Evolutionary conservation across 2,329 filamentous ascomycete genomes (phyloP), one percentile per base, ranked within the genome.

Genomic region (Zalaria obscura): DNA sequence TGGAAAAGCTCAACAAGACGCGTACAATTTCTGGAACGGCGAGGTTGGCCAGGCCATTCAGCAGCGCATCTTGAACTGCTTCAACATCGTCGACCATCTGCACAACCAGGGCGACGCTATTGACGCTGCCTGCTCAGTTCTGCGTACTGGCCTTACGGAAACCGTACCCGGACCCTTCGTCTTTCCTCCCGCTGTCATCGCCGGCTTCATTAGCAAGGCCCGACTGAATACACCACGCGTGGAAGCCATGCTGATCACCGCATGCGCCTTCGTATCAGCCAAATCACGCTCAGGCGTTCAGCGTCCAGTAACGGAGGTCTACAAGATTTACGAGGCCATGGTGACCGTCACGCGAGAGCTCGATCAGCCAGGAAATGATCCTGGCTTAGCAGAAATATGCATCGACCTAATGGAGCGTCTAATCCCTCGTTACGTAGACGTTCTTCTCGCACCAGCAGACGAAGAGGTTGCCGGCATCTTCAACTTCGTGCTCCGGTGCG

Each of bases 91-190:
- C n/a, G 58, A 67, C 40, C 56, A 73, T 0, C 78, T 86, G 36
- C 69, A 66, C 3, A 62, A 60, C 2, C 76, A 73, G 43, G 72
- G 75, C 25, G 84, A 88, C 49, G 72, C 85, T 7, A 70, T 81
- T 25, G 83, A 88, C 52, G 69, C 75, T 3, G 76, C 80, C 29
- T 91, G 84, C 60, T 70, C 69, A 43, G 74, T 88, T 38, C 68
- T 89, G 39, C 75, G 78, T 34, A 73, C 77, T 18, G 85, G 85
- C 0, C 88, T 88, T 52, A 78, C 78, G 1, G 85, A 93, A 57
- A 72, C 69, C 0, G 73, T 77, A 26, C 75, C 80, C 3, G 84
- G 84, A 0, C 81, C 83, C 1, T 89, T 91, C 51, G 83, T 88
- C 5, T 76, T 93, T 45, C 72, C 79, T 3, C 69, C 80, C 0